phyloP scores from a whole-genome alignment of 1,139 yeast genomes.

The Hyphopichia burtonii region DNA sequence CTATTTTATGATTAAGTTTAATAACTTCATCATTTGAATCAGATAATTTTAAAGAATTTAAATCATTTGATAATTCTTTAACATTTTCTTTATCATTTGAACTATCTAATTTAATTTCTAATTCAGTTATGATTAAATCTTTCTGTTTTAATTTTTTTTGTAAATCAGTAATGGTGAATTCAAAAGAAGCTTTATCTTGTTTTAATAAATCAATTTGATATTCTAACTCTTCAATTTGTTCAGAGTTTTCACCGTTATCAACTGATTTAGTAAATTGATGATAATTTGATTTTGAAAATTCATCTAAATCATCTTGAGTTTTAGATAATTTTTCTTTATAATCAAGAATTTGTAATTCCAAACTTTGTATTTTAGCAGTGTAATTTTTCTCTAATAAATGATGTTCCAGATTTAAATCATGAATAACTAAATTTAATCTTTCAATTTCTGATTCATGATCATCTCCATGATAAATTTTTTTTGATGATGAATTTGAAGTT shows the following conservation, averaged over 20 bases:
- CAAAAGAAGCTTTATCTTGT: slow-evolving; percentile 2
- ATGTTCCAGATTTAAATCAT: slow-evolving; percentile 3
- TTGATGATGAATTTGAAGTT: not conserved
- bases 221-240: slow-evolving; percentile 11
- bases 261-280: slow-evolving; percentile 7
- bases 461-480: not conserved
- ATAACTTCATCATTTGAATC: slow-evolving; percentile 7
- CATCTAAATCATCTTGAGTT: slow-evolving; percentile 2
- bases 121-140: slow-evolving; percentile 1
- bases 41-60: not conserved
- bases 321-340: slow-evolving; percentile 1
- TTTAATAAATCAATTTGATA: not conserved
- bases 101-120: slow-evolving; percentile 2
- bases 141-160: slow-evolving; percentile 1
- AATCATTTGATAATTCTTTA: slow-evolving; percentile 1
- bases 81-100: slow-evolving; percentile 3
- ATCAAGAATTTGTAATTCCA: slow-evolving; percentile 2
- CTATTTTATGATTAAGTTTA: slow-evolving; percentile 15
- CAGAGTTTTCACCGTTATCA: slow-evolving; percentile 6
- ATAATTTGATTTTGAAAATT: slow-evolving; percentile 1
- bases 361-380: not conserved
- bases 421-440: not conserved
- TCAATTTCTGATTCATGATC: not conserved
- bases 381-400: slow-evolving; percentile 2
- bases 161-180: not conserved